phyloP scores from a whole-genome alignment of 2,329 filamentous ascomycete species.

The Aspergillus sp. region DNA sequence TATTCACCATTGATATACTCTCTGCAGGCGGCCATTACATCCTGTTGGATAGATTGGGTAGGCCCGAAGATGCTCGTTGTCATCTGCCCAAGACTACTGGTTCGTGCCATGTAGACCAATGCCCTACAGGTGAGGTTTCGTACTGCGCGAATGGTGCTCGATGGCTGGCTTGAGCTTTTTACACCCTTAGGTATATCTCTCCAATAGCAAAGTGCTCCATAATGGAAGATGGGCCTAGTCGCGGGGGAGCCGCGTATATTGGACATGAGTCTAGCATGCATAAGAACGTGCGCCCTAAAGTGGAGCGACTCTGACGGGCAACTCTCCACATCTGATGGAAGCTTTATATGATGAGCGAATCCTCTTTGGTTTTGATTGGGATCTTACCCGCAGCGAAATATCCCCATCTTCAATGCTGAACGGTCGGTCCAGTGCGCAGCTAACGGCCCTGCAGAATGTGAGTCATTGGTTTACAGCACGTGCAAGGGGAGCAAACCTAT shows the following conservation, averaged over 20 bases:
- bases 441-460: conserved; percentile 13
- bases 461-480: not conserved
- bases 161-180: not conserved
- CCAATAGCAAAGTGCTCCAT: conserved; percentile 18
- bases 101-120: not conserved
- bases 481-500: conserved; percentile 11
- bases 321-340: too few relatives aligned
- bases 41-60: not conserved
- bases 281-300: conserved; percentile 12
- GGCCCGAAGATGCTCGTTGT: not conserved
- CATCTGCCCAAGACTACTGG: not conserved
- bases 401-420: conserved; percentile 21
- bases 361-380: not conserved
- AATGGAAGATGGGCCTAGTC: conserved; percentile 11
- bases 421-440: conserved; percentile 19
- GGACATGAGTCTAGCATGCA: conserved; percentile 18
- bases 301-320: not conserved
- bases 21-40: conserved; percentile 9
- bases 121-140: conserved; percentile 3
- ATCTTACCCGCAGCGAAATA: conserved; percentile 15
- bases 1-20: conserved; percentile 16
- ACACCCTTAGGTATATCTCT: conserved; percentile 3
- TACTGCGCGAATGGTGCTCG: not conserved
- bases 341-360: too few relatives aligned
- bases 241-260: conserved; percentile 6